Evolutionary conservation across 208 protist genomes (phyloP).

Genomic region (Acanthamoeba royreba): DNA sequence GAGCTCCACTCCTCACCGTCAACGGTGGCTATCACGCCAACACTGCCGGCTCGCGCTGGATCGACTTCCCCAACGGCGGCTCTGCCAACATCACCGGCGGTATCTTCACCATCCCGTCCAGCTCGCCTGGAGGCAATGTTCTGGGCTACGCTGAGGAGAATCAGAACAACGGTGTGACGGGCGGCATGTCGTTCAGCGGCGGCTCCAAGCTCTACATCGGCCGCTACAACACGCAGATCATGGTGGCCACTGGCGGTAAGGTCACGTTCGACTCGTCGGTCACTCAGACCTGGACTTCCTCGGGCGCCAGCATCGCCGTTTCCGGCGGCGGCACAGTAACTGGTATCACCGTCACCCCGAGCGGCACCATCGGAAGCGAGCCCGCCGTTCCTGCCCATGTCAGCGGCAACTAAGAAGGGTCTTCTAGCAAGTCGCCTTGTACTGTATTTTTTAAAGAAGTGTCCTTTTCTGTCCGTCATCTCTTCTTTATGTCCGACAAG

Average conservation of each 20-base stretch:
- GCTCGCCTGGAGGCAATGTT: background rate
- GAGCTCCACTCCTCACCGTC: background rate
- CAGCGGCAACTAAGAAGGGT: background rate
- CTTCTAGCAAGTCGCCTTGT: no score
- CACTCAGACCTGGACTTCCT: background rate
- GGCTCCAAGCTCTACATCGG: background rate
- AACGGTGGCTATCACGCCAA: background rate
- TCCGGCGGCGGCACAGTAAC: background rate
- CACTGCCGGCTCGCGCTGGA: no score
- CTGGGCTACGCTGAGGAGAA: background rate
- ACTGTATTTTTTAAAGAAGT: no score
- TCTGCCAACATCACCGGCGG: background rate
- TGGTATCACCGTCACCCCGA: background rate
- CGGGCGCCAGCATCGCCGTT: background rate
- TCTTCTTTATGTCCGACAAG: no score
- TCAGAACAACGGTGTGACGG: background rate
- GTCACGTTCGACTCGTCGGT: background rate
- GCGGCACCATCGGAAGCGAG: background rate
- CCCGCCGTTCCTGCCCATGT: background rate
- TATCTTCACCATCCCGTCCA: background rate
- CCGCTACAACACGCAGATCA: background rate
- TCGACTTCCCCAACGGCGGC: no score
- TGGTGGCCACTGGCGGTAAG: background rate
- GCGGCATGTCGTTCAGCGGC: background rate
- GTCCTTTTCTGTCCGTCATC: no score